A percentile compares a stretch with the other conserved stretches of the same genome.
phyloP scores from a whole-genome alignment of 805 yeast genomes.

The Saccharomycopsis fermentans region DNA sequence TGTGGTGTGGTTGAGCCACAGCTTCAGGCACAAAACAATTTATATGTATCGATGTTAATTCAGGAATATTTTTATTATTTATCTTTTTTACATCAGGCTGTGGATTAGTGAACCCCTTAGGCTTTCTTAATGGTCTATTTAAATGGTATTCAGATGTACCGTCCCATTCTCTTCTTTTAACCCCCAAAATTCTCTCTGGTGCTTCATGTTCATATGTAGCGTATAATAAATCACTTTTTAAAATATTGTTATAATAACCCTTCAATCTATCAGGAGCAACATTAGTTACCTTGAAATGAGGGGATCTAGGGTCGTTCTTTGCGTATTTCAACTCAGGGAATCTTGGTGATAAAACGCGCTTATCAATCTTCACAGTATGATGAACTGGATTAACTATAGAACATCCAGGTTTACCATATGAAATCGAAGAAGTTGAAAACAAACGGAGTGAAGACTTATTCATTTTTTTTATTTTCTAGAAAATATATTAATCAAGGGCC shows the following conservation, averaged over 20 bases:
- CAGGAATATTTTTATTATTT: slow-evolving; percentile 62
- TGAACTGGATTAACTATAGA: slow-evolving; percentile 87
- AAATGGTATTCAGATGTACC: slow-evolving; percentile 81
- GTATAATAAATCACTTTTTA: slow-evolving; percentile 69
- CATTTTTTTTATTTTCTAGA: background rate
- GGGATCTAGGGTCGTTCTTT: slow-evolving; percentile 68
- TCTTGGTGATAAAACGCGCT: slow-evolving; percentile 63
- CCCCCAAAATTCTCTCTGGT: slow-evolving; percentile 40
- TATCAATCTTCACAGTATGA: slow-evolving; percentile 70
- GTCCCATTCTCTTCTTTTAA: slow-evolving; percentile 75
- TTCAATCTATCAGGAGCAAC: slow-evolving; percentile 72
- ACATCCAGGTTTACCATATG: slow-evolving; percentile 40
- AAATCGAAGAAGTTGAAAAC: slow-evolving; percentile 26
- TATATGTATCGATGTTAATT: slow-evolving; percentile 53
- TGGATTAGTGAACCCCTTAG: slow-evolving; percentile 64
- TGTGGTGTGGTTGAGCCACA: slow-evolving; percentile 56
- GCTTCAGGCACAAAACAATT: slow-evolving; percentile 73
- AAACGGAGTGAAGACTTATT: slow-evolving; percentile 3
- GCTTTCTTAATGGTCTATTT: slow-evolving; percentile 69
- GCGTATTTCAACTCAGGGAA: slow-evolving; percentile 58
- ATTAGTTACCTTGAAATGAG: slow-evolving; percentile 63
- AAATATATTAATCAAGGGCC: background rate
- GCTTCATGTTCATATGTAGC: slow-evolving; percentile 66
- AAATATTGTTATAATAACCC: slow-evolving; percentile 66
- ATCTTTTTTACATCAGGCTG: slow-evolving; percentile 66